A percentile compares a stretch with the other conserved stretches of the same genome.
These are phyloP conservation scores for Alternaria viburni DNA, from an alignment of 2,329 filamentous ascomycete genomes.

Conservation along the genomic window DNA sequence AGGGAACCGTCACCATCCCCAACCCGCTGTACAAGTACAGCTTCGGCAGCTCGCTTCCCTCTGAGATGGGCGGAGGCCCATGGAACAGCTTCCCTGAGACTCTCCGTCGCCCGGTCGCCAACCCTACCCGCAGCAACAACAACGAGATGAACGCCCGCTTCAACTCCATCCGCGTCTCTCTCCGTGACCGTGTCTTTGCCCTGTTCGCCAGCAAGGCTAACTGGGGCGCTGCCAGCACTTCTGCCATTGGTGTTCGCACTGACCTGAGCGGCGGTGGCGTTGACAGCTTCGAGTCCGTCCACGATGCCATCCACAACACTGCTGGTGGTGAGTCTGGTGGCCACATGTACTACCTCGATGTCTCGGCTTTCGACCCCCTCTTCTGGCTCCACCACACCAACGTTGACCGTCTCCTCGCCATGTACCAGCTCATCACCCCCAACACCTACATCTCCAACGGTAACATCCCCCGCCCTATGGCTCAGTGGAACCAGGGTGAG, in stretches of 20 bases:
- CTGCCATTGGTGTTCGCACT: constrained; percentile 40
- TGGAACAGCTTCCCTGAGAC: constrained; percentile 41
- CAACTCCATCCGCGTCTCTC: constrained; percentile 34
- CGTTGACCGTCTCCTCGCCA: constrained; percentile 62
- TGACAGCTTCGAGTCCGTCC: constrained; percentile 47
- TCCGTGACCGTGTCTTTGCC: constrained; percentile 46
- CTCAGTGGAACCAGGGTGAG: constrained; percentile 51
- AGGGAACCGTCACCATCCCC: constrained; percentile 46
- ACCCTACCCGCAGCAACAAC: constrained; percentile 48
- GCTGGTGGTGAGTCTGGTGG: constrained; percentile 59
- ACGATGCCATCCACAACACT: constrained; percentile 44
- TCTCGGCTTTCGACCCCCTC: constrained; percentile 81
- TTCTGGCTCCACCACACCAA: constrained; percentile 51
- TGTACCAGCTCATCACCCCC: constrained; percentile 79
- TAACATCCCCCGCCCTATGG: constrained; percentile 38
- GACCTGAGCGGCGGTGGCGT: constrained; percentile 34
- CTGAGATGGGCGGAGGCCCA: constrained; percentile 53
- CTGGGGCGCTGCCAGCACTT: constrained; percentile 40
- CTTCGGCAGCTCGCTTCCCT: constrained; percentile 60
- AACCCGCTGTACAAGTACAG: constrained; percentile 57
- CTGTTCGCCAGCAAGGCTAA: constrained; percentile 42
- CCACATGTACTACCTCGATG: constrained; percentile 74
- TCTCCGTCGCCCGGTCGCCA: constrained; percentile 41
- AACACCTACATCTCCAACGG: constrained; percentile 67
- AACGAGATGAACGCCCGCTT: constrained; percentile 42